Conservation (phyloP, 306 rosid genomes). For the Abrus pulchellus region DNA sequence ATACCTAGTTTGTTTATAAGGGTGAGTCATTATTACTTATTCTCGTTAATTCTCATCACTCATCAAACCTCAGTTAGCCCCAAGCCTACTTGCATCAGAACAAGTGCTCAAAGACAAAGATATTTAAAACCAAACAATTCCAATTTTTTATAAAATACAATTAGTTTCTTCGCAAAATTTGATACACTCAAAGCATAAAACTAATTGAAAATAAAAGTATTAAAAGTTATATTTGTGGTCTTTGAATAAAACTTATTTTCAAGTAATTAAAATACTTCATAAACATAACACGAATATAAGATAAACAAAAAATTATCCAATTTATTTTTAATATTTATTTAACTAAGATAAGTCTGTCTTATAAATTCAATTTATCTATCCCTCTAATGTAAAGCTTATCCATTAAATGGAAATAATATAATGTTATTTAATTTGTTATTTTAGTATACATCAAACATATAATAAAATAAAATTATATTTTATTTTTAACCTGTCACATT, state of each 20-base stretch:
- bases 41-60: conserved; percentile 22
- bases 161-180: neutral
- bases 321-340: no score
- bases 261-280: neutral
- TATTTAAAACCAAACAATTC: conserved; percentile 32
- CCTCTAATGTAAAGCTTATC: no score
- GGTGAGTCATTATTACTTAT: conserved; percentile 5
- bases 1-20: neutral
- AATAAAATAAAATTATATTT: no score
- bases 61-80: conserved; percentile 34
- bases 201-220: neutral
- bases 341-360: no score
- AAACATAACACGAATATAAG: no score
- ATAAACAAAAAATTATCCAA: neutral
- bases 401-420: no score
- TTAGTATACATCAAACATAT: no score
- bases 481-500: no score
- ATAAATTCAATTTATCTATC: no score
- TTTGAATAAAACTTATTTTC: neutral
- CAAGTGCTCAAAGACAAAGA: conserved; percentile 9
- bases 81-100: conserved; percentile 1
- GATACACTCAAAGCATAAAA: neutral
- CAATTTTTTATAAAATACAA: neutral
- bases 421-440: no score
- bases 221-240: neutral